Conservation (phyloP, 2,329 filamentous ascomycete species). For the Aureobasidium uvarum region DNA sequence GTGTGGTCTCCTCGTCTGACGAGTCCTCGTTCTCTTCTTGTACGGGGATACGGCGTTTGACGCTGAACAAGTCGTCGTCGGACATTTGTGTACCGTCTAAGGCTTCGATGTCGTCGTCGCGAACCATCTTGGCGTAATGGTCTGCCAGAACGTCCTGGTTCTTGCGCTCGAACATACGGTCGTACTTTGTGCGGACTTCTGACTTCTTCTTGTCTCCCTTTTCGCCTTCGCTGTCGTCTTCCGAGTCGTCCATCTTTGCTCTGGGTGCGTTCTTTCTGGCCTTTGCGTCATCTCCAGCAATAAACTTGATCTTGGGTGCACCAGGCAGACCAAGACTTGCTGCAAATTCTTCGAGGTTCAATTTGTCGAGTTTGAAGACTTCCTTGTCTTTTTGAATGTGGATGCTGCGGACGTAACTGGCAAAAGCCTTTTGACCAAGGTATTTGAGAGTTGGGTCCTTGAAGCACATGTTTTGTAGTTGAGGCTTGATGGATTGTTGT, state of each 20-base stretch:
- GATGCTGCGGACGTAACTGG: constrained; percentile 81
- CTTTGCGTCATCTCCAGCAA: constrained; percentile 86
- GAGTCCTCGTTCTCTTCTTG: constrained; percentile 56
- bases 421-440: constrained; percentile 91
- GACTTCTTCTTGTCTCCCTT: constrained; percentile 56
- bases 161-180: constrained; percentile 95
- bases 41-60: constrained; percentile 81
- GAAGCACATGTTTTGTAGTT: constrained; percentile 93
- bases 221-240: constrained; percentile 59
- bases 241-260: constrained; percentile 56
- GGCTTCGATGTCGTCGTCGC: constrained; percentile 51
- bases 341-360: constrained; percentile 84
- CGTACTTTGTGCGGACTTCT: constrained; percentile 85
- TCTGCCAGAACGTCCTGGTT: constrained; percentile 95
- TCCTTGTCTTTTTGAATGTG: constrained; percentile 90
- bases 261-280: constrained; percentile 82
- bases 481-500: constrained; percentile 77
- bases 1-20: constrained; percentile 41
- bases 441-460: constrained; percentile 93
- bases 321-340: constrained; percentile 84
- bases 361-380: constrained; percentile 77
- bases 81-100: constrained; percentile 38
- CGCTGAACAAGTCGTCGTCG: constrained; percentile 77
- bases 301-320: constrained; percentile 87
- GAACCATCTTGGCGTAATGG: constrained; percentile 86